These are phyloP conservation scores for Paulownia fortunei DNA, from an alignment of 257 asterid genomes.

Conservation along the genomic window DNA sequence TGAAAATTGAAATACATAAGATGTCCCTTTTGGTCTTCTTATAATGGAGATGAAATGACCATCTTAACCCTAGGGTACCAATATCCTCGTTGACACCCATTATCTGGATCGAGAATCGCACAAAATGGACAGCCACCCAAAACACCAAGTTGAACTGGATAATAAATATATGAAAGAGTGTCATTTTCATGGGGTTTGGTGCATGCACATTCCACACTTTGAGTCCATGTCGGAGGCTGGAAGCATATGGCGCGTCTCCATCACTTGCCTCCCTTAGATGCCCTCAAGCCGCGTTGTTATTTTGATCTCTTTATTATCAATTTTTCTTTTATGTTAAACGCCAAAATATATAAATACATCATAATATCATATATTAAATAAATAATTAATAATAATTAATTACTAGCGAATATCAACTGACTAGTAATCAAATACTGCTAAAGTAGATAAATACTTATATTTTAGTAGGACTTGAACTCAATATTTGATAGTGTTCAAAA, in stretches of 20 bases:
- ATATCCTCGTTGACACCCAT: neutral
- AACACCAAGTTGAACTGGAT: neutral
- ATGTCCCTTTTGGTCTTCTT: neutral
- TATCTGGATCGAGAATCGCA: neutral
- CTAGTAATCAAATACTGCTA: too few relatives aligned
- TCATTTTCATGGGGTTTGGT: neutral
- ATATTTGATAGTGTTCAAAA: too few relatives aligned
- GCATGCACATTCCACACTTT: neutral
- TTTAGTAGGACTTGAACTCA: too few relatives aligned
- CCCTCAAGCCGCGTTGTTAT: neutral
- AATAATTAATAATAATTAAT: too few relatives aligned
- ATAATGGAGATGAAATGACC: neutral
- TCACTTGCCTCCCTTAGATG: neutral
- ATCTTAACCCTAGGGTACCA: neutral
- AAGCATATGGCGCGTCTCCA: neutral
- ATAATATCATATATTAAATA: too few relatives aligned
- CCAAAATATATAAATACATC: too few relatives aligned
- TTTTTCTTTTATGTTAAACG: too few relatives aligned
- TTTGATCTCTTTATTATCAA: too few relatives aligned
- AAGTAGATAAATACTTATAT: too few relatives aligned
- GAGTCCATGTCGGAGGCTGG: neutral
- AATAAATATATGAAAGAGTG: neutral
- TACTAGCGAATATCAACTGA: too few relatives aligned
- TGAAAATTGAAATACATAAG: neutral
- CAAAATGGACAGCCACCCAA: conserved; percentile 16